phyloP scores from a whole-genome alignment of 1,284 basidiomycete species.

The Stereum hirsutum region DNA sequence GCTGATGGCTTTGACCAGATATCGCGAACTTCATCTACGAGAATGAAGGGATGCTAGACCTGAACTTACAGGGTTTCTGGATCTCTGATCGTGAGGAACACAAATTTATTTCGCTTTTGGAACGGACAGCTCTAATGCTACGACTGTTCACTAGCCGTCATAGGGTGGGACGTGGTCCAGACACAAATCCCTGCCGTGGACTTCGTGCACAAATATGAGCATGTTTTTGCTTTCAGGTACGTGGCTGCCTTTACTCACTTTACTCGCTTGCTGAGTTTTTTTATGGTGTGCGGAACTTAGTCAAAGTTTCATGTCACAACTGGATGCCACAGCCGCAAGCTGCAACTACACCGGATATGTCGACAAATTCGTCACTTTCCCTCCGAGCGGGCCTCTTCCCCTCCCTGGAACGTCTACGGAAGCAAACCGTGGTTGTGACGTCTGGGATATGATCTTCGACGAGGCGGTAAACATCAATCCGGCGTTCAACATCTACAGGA shows the following conservation, averaged over 20 bases:
- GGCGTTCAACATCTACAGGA: conserved; percentile 68
- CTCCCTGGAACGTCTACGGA: conserved; percentile 34
- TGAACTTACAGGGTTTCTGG: conserved; percentile 57
- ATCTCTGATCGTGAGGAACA: conserved; percentile 48
- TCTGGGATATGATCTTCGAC: conserved; percentile 56
- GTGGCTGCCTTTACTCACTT: not conserved
- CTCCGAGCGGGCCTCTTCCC: conserved; percentile 4
- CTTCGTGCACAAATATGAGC: conserved; percentile 54
- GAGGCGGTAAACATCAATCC: conserved; percentile 57
- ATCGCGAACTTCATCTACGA: conserved; percentile 60
- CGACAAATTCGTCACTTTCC: conserved; percentile 6
- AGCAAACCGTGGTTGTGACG: conserved; percentile 44
- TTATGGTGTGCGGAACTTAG: not conserved
- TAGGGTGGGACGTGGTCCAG: conserved; percentile 52
- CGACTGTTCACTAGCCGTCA: too few species aligned
- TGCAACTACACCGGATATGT: conserved; percentile 7
- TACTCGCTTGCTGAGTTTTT: not conserved
- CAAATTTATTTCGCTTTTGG: conserved; percentile 9
- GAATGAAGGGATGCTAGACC: conserved; percentile 35
- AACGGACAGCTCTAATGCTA: too few species aligned
- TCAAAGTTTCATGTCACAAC: conserved; percentile 6
- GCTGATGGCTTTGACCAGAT: too few species aligned
- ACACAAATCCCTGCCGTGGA: conserved; percentile 50
- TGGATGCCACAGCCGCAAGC: conserved; percentile 4
- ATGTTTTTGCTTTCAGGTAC: conserved; percentile 21